phyloP scores from a whole-genome alignment of 2,329 filamentous ascomycete genomes.

The Lasiodiplodia theobromae region DNA sequence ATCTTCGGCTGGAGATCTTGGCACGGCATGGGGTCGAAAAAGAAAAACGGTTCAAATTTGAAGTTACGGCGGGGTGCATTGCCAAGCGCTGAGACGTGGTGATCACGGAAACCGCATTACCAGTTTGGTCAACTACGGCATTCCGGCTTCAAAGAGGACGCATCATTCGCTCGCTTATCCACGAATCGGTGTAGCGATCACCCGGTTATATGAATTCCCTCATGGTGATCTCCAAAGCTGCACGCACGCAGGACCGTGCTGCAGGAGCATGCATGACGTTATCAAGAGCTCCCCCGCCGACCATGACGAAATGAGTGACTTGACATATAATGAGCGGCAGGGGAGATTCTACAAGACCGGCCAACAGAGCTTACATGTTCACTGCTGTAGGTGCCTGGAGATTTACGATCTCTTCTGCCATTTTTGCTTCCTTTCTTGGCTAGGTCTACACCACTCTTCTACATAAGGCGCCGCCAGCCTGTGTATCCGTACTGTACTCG shows the following conservation, averaged over 20 bases:
- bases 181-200: slow-evolving; percentile 13
- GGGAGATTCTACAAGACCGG: background rate
- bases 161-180: slow-evolving; percentile 41
- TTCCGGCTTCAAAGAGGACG: too few species aligned
- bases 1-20: slow-evolving; percentile 59
- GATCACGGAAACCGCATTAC: slow-evolving; percentile 56
- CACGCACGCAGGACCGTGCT: slow-evolving; percentile 3
- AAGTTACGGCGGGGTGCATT: slow-evolving; percentile 31
- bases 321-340: slow-evolving; percentile 3
- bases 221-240: background rate
- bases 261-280: slow-evolving; percentile 3
- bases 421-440: slow-evolving; percentile 37
- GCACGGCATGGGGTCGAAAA: slow-evolving; percentile 46
- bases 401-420: background rate
- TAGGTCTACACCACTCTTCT: too few species aligned
- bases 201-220: background rate
- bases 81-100: slow-evolving; percentile 55
- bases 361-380: background rate
- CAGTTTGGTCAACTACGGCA: slow-evolving; percentile 55
- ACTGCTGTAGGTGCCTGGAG: background rate
- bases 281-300: slow-evolving; percentile 4
- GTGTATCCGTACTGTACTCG: too few species aligned
- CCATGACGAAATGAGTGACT: background rate
- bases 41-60: slow-evolving; percentile 8
- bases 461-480: too few species aligned